Evolutionary conservation across 1,284 basidiomycete species (phyloP).

Genomic region (Leccinum fallax): DNA sequence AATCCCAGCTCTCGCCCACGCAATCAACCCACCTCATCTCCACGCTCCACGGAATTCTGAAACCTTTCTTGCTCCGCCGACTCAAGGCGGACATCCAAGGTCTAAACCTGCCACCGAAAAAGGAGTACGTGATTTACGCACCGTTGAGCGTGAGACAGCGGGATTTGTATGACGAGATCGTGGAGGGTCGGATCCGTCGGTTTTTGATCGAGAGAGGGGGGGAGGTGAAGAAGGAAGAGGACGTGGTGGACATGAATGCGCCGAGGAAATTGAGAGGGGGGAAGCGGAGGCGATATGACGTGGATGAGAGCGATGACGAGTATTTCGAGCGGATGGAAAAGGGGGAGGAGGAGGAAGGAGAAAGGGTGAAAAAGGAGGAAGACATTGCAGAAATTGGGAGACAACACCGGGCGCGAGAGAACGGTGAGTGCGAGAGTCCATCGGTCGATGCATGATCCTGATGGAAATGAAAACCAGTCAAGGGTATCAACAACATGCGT

Average conservation of each 20-base stretch:
- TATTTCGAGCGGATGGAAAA: slow-evolving; percentile 69
- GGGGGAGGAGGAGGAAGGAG: slow-evolving; percentile 34
- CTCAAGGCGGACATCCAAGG: slow-evolving; percentile 92
- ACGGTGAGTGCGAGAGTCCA: slow-evolving; percentile 44
- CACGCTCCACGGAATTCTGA: slow-evolving; percentile 88
- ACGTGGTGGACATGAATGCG: slow-evolving; percentile 27
- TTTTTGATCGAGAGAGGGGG: slow-evolving; percentile 55
- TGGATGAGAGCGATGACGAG: slow-evolving; percentile 60
- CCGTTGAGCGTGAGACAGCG: slow-evolving; percentile 84
- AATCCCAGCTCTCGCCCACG: slow-evolving; percentile 56
- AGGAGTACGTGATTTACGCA: slow-evolving; percentile 94
- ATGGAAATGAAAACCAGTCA: slow-evolving; percentile 48
- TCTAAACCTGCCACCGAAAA: slow-evolving; percentile 79
- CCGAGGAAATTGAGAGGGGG: slow-evolving; percentile 38
- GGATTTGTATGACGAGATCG: slow-evolving; percentile 81
- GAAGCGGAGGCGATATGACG: slow-evolving; percentile 32
- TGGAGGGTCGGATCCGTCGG: slow-evolving; percentile 65
- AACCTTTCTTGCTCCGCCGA: slow-evolving; percentile 92
- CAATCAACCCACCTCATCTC: slow-evolving; percentile 72
- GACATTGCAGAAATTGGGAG: slow-evolving; percentile 48
- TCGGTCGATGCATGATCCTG: slow-evolving; percentile 1
- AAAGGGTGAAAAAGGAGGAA: slow-evolving; percentile 42
- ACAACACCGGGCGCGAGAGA: slow-evolving; percentile 60
- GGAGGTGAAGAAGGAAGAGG: slow-evolving; percentile 21
- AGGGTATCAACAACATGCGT: slow-evolving; percentile 87